Conservation (phyloP, 2,329 filamentous ascomycete genomes). For the Acrocalymma vagum region DNA sequence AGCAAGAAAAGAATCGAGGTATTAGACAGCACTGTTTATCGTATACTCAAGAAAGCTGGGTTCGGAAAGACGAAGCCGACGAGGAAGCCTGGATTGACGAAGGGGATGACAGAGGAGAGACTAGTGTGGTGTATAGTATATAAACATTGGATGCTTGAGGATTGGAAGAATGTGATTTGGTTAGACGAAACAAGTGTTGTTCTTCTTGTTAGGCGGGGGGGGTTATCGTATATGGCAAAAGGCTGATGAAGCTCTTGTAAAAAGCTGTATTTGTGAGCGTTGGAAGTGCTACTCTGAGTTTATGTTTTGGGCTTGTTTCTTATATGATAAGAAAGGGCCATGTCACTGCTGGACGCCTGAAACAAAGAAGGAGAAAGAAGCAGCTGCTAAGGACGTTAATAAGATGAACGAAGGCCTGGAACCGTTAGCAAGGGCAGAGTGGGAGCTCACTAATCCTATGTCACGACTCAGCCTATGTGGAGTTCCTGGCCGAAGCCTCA, state of each 20-base stretch:
- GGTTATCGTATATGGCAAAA: constrained; percentile 3
- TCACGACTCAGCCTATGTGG: constrained; percentile 4
- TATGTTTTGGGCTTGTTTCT: constrained; percentile 22
- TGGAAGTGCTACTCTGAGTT: constrained; percentile 18
- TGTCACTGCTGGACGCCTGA: constrained; percentile 10
- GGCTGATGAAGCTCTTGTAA: constrained; percentile 1
- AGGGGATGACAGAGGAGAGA: constrained; percentile 3
- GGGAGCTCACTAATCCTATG: constrained; percentile 13
- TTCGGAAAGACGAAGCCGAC: constrained; percentile 6
- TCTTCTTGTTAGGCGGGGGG: constrained; percentile 1
- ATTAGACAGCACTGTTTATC: not conserved
- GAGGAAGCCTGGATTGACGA: constrained; percentile 6
- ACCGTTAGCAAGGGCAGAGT: constrained; percentile 12
- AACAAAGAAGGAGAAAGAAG: constrained; percentile 8
- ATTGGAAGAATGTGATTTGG: constrained; percentile 15
- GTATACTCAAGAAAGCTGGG: constrained; percentile 1
- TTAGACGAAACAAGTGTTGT: constrained; percentile 7
- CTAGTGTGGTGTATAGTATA: constrained; percentile 3
- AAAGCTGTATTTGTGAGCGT: constrained; percentile 1
- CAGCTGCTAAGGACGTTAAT: constrained; percentile 6
- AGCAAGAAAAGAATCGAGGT: constrained; percentile 2
- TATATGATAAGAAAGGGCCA: constrained; percentile 12
- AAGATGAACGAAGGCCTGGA: constrained; percentile 13
- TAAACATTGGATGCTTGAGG: constrained; percentile 9
- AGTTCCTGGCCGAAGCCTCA: constrained; percentile 7